Evolutionary conservation across 2,329 filamentous ascomycete species (phyloP).

Genomic region (Fusarium compactum): DNA sequence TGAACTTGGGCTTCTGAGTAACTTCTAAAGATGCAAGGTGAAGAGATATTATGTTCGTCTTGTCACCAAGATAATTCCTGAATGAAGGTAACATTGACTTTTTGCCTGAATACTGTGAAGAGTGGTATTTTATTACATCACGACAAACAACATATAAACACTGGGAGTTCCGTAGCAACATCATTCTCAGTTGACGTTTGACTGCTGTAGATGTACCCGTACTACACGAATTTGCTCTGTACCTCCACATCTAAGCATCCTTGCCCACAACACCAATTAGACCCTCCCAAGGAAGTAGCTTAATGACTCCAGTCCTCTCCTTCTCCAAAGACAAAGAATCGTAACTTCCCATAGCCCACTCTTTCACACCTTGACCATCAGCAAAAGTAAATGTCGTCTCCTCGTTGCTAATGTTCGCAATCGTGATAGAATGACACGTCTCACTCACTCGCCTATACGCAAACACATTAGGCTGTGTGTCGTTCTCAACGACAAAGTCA

Average conservation of each 20-base stretch:
- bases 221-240: background rate
- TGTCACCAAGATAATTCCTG: background rate
- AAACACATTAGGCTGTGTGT: conserved; percentile 43
- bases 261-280: background rate
- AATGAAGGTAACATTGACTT: no score
- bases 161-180: background rate
- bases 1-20: no score
- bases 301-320: background rate
- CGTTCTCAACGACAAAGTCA: conserved; percentile 46
- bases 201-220: no score
- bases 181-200: background rate
- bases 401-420: conserved; percentile 49
- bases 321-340: background rate
- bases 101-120: background rate
- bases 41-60: no score
- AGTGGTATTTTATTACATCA: background rate
- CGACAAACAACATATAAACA: background rate
- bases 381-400: background rate
- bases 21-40: no score
- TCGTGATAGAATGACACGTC: conserved; percentile 42
- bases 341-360: background rate
- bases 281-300: conserved; percentile 1
- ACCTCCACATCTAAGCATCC: background rate
- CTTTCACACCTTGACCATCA: background rate
- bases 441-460: conserved; percentile 47